Evolutionary conservation across 2,329 filamentous ascomycete genomes (phyloP).

Genomic region (Apiospora sp.): DNA sequence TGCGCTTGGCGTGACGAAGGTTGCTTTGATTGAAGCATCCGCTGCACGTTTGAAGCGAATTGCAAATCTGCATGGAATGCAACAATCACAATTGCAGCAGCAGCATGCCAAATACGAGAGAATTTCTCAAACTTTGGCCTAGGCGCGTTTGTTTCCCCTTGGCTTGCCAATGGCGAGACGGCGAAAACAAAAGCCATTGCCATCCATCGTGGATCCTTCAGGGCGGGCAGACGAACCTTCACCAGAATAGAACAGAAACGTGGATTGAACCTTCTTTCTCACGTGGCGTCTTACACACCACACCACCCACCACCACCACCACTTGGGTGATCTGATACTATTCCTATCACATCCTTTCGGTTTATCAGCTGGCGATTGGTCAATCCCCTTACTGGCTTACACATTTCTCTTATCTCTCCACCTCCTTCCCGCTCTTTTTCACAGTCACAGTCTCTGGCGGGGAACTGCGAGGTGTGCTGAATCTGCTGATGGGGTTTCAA

Average conservation of each 20-base stretch:
- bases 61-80: not conserved
- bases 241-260: conserved; percentile 16
- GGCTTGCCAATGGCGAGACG: not conserved
- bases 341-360: not conserved
- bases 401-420: too few relatives aligned
- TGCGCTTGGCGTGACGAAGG: not conserved
- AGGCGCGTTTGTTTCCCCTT: not conserved
- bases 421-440: too few relatives aligned
- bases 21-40: not conserved
- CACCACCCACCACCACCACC: not conserved
- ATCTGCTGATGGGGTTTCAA: not conserved
- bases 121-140: not conserved
- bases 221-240: not conserved
- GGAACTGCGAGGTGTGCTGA: not conserved
- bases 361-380: conserved; percentile 1
- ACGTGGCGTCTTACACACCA: conserved; percentile 8
- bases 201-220: not conserved
- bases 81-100: not conserved
- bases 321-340: not conserved
- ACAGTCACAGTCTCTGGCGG: not conserved
- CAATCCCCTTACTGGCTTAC: not conserved
- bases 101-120: not conserved
- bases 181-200: not conserved
- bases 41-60: not conserved
- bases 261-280: conserved; percentile 10